phyloP scores from a whole-genome alignment of 352 stramenopile species.

The Thalassiosira exigua region DNA sequence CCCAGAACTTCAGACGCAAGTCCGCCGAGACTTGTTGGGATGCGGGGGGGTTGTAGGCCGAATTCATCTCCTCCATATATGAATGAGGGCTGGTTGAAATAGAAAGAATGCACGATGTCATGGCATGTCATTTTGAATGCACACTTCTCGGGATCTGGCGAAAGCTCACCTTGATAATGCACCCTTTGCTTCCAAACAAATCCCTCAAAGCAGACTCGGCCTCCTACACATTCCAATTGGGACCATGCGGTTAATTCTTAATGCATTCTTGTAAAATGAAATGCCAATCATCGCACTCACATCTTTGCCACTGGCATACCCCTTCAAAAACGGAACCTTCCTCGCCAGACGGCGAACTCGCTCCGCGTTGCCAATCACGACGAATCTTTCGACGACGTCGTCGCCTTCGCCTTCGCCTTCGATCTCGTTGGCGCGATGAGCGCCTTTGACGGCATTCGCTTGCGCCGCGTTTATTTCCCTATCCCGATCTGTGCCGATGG shows the following conservation, averaged over 20 bases:
- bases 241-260: too few relatives aligned
- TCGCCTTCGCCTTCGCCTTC: background rate
- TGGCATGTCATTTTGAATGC: too few relatives aligned
- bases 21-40: constrained; percentile 17
- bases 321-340: constrained; percentile 32
- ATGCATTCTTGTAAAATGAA: too few relatives aligned
- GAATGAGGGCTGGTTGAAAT: constrained; percentile 38
- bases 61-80: constrained; percentile 43
- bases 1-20: constrained; percentile 29
- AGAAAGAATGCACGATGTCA: constrained; percentile 2
- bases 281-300: constrained; percentile 15
- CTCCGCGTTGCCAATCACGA: constrained; percentile 37
- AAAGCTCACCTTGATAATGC: constrained; percentile 28
- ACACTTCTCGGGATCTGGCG: background rate
- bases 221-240: too few relatives aligned
- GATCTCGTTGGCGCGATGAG: constrained; percentile 8
- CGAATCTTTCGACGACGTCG: constrained; percentile 21
- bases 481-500: constrained; percentile 27
- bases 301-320: constrained; percentile 34
- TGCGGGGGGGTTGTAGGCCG: constrained; percentile 15
- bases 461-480: constrained; percentile 25
- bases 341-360: constrained; percentile 18
- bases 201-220: constrained; percentile 19
- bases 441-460: constrained; percentile 15
- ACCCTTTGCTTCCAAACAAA: constrained; percentile 23